Base-by-base conservation (phyloP, 345 rosid species). In the Gossypium mustelinum region DNA sequence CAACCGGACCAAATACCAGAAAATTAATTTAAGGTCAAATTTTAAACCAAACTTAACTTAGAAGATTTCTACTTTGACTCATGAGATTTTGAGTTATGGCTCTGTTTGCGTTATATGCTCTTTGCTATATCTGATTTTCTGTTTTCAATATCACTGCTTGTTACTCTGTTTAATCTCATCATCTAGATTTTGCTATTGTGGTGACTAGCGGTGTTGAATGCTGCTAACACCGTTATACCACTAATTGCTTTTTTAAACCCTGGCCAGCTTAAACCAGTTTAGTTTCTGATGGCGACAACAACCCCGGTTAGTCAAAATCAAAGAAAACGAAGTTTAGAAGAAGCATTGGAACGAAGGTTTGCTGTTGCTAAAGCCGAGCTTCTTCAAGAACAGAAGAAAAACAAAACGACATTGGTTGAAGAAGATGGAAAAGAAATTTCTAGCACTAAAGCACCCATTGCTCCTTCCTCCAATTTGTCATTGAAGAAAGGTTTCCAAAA, bases 281-380 rank as follows among this genome's bases (percentile, higher is more conserved):
- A 39, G 63, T 44, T 74, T 70, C 20, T 27, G n/a, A 78, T 81
- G 79, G 71, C 72, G n/a, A 52, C 51, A 9, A 34, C 41, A 34
- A 41, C 25, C 56, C 17, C 76, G 3, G 71, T 11, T 61, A 45
- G 70, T 14, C 78, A 82, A 61, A 87, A 82, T 72, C 88, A 85
- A 76, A 84, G 79, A 69, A 82, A 80, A 59, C 84, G 86, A 14
- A 74, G 88, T 29, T 77, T 86, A 82, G 90, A 85, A 83, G 90
- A 86, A 52, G 94, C 93, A 3, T 73, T 92, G 55, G 88, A 89
- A 75, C 78, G 87, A 72, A 81, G 94, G 75, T 85, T 86, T 63
- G 87, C 84, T 17, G 76, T 72, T 56, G 90, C 87, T 27, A 82
- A 82, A 85, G 87, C 91, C 8, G 92, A 89, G 82, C 79, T 81